Evolutionary conservation across 192 early-diverging fungal species (phyloP), one percentile per base, ranked within the genome.

Genomic region (Coemansia sp.): DNA sequence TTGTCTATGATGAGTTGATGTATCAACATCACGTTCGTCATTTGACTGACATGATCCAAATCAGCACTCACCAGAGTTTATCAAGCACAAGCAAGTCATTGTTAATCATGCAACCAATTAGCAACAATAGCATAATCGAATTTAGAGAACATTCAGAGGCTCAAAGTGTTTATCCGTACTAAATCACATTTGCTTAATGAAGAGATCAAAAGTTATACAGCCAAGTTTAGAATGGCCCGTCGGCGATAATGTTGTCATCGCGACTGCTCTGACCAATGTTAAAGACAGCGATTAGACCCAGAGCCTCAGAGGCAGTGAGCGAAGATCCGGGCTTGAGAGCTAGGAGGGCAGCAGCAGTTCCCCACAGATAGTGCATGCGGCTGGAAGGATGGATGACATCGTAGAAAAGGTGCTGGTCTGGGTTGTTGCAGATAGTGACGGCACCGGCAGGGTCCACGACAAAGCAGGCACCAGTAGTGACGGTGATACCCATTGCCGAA

Each of bases 381-480:
- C 26, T 32, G 4, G 42, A 42, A 6, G 64, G 64, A n/a, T 66
- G 64, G 43, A 66, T 44, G 4, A 23, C 33, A 52, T 66, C 64
- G 35, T 66, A 66, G 64, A 66, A 66, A 49, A 52, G 33, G 49
- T 66, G 35, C 19, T 66, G 47, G 35, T 66, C 44, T 11, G 64
- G 64, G 30, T 66, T 66, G 50, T 32, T 55, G 64, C 64, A 66
- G 21, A 66, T 49, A 21, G 64, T 66, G 33, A 52, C 32, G 19
- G 35, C 33, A 17, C 61, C 61, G 16, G 55, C 14, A 58, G 55
- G 16, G 17, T 58, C 55, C 17, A 32, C 30, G 16, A 58, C 55
- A 58, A 35, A 58, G 55, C 55, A 58, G 2, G 55, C 55, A 6
- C 55, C 55, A 58, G 55, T 58, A 33, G 37, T 42, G 32, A 43